Base-by-base conservation (phyloP, 495 filamentous ascomycete species). In the Lasiosphaeris hirsuta region DNA sequence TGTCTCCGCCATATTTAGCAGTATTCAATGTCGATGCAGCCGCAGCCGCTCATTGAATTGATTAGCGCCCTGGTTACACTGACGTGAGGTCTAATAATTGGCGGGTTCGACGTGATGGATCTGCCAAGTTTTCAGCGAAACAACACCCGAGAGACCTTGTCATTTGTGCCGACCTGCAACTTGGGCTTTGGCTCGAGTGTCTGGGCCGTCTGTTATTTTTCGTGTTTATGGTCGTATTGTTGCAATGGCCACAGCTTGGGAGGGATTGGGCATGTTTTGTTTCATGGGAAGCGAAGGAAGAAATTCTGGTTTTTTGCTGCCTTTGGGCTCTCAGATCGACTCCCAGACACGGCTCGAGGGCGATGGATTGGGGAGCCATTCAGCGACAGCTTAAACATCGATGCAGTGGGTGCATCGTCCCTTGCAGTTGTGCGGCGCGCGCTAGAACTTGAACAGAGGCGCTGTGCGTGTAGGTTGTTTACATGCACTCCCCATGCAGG, bases 371-470 rank as follows among this genome's bases (percentile, higher is more conserved):
- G 15, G 33, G 10, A 17, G 14, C n/a, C 23, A 33, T 37, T 47
- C 38, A 39, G 42, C 40, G 33, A 7, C 36, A 43, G 7, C 38
- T 40, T 7, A 11, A n/a, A n/a, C n/a, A 13, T 45, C 49, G 51
- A 34, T 44, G 7, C 4, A 33, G 7, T 14, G 42, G 40, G 37
- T 55, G 23, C 38, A 33, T 56, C 37, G 65, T 54, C 57, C 62
- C 62, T 63, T 67, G 65, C 62, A 65, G 61, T 39, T 57, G 49
- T 51, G 56, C 36, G 58, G 47, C 23, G 52, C 23, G 52, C 60
- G 47, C 62, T 60, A 56, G 51, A 51, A 37, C 23, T 48, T 47
- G 23, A 39, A 37, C 10, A 11, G 45, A 13, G 35, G 46, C n/a
- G 45, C 43, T 60, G 53, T 44, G 47, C 47, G 38, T 15, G n/a